Evolutionary conservation across 306 rosid species (phyloP), one percentile per base, ranked within the genome.

Genomic region (Neltuma alba): DNA sequence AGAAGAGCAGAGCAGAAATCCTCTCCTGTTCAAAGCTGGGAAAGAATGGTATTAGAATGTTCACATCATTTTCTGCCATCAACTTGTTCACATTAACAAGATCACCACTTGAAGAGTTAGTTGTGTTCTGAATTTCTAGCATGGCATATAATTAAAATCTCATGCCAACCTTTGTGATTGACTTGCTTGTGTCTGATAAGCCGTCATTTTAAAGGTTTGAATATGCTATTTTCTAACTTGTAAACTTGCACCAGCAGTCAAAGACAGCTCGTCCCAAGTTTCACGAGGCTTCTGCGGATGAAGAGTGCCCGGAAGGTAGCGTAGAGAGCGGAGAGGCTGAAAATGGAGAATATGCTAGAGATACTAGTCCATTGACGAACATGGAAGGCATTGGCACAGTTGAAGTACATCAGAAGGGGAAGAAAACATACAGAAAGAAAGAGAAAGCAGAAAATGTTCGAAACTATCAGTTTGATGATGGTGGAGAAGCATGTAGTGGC

Each of bases 401-500:
- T 68, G 90, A 87, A 66, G 82, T 85, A 82, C 85, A 60, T 81
- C 75, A 25, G 28, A 91, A 79, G 85, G 87, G 84, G 79, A 86
- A 85, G 62, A 89, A 88, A 74, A 21, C 54, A 60, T 85, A 86
- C 79, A 83, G 88, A 79, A 93, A 85, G 86, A 90, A 84, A 87
- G 92, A 81, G 80, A 89, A 84, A 72, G 82, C 81, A 74, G 79
- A 84, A 83, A 88, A 75, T 42, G 79, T 74, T 83, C 80, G 85
- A 80, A 83, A 83, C 74, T 82, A 86, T 81, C 84, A 77, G 37
- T 82, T 84, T 85, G 94, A 91, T 81, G 93, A 93, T 91, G 91
- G 98, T 64, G 92, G 93, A 61, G 95, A 90, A 85, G 95, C 97
- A 74, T 91, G 95, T 81, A 91, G 97, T 54, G 97, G 95, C 69